Conservation (phyloP, 1,284 basidiomycete species). For the Psilocybe mexicana region DNA sequence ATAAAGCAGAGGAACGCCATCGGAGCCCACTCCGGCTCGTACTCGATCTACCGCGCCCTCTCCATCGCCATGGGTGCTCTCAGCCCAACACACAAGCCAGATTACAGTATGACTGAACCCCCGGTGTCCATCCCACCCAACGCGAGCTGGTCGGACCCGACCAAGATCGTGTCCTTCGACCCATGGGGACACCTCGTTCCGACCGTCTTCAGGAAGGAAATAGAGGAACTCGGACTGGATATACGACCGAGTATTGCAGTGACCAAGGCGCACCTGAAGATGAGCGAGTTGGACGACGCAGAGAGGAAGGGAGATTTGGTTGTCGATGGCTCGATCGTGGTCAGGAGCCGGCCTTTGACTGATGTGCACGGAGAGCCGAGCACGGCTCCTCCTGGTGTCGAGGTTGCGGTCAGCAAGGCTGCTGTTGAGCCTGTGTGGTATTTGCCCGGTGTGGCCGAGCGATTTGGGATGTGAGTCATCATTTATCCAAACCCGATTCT, state of each 20-base stretch:
- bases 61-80: conserved; percentile 91
- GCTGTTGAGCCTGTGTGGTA: conserved; percentile 95
- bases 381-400: conserved; percentile 76
- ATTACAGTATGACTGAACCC: conserved; percentile 88
- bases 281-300: conserved; percentile 88
- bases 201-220: conserved; percentile 71
- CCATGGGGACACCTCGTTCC: conserved; percentile 94
- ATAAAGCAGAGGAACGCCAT: conserved; percentile 93
- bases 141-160: conserved; percentile 77
- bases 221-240: conserved; percentile 63
- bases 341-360: conserved; percentile 58
- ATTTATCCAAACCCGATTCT: not conserved
- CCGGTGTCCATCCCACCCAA: conserved; percentile 83
- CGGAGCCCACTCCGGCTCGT: conserved; percentile 92
- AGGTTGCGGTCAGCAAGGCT: conserved; percentile 86
- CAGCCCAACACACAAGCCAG: conserved; percentile 82
- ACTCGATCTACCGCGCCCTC: conserved; percentile 93
- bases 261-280: conserved; percentile 87
- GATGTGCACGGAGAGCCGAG: conserved; percentile 65
- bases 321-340: conserved; percentile 84
- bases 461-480: conserved; percentile 78
- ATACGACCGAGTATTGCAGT: conserved; percentile 90
- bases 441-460: conserved; percentile 88
- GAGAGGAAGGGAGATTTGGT: conserved; percentile 73
- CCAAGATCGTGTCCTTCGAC: conserved; percentile 92